phyloP scores from a whole-genome alignment of 768 basidiomycete genomes.

The Chalciporus piperatus region DNA sequence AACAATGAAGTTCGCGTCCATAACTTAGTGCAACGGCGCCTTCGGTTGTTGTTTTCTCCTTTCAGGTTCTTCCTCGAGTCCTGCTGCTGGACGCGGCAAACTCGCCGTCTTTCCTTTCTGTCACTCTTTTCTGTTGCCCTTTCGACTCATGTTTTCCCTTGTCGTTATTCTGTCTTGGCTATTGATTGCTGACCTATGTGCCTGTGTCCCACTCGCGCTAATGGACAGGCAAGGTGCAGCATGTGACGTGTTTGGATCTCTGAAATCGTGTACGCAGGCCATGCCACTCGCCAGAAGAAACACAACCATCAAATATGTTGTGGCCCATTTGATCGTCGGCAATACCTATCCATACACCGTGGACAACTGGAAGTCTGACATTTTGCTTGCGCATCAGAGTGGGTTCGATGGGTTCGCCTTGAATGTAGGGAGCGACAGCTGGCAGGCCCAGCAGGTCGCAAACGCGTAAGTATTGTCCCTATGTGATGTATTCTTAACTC shows the following conservation, averaged over 20 bases:
- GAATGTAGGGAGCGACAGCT: constrained; percentile 63
- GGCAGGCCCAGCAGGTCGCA: constrained; percentile 60
- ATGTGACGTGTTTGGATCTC: not conserved
- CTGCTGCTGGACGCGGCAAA: constrained; percentile 15
- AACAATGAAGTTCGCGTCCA: not conserved
- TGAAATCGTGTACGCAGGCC: not conserved
- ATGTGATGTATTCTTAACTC: constrained; percentile 6
- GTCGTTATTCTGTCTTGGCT: constrained; percentile 12
- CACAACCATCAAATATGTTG: constrained; percentile 41
- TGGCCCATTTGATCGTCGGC: constrained; percentile 61
- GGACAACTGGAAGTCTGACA: constrained; percentile 46
- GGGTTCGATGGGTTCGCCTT: constrained; percentile 72
- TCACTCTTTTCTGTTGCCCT: not conserved
- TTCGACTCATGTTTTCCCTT: constrained; percentile 17
- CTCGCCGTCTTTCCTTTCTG: constrained; percentile 15
- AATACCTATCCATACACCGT: constrained; percentile 61
- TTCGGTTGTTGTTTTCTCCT: not conserved
- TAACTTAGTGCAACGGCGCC: not conserved
- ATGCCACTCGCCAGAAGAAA: constrained; percentile 11
- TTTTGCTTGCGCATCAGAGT: constrained; percentile 50
- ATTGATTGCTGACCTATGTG: constrained; percentile 4
- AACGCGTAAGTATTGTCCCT: constrained; percentile 49
- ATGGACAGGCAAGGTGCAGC: not conserved
- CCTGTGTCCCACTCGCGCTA: constrained; percentile 15
- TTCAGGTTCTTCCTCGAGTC: not conserved